phyloP scores from a whole-genome alignment of 2,329 filamentous ascomycete genomes.

The Colletotrichum sp. region DNA sequence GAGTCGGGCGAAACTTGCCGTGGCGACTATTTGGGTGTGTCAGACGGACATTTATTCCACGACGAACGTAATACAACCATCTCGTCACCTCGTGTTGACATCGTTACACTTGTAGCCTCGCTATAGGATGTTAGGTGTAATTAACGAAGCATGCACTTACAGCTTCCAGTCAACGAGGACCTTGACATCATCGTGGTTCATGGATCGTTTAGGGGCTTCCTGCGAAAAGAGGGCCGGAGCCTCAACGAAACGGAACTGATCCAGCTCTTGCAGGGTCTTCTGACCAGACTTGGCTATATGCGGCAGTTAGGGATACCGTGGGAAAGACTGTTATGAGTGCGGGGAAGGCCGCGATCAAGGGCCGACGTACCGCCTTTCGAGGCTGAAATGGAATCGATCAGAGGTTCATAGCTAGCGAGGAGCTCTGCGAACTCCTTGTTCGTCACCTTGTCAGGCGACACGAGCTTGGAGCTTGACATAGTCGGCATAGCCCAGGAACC shows the following conservation, averaged over 20 bases:
- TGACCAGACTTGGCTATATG: conserved; percentile 52
- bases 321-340: conserved; percentile 10
- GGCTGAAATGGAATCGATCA: conserved; percentile 49
- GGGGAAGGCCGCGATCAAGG: not conserved
- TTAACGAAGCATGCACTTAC: conserved; percentile 45
- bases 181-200: conserved; percentile 64
- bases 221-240: conserved; percentile 53
- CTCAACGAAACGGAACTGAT: conserved; percentile 62
- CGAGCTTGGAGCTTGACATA: not conserved
- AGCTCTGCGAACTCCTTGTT: conserved; percentile 38
- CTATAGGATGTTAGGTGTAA: not conserved
- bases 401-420: conserved; percentile 41
- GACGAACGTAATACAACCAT: not conserved
- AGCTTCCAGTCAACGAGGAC: conserved; percentile 74
- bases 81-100: not conserved
- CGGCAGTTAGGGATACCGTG: not conserved
- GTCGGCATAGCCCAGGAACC: not conserved
- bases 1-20: conserved; percentile 65
- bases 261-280: conserved; percentile 60
- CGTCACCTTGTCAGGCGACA: conserved; percentile 28
- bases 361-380: conserved; percentile 47
- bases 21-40: conserved; percentile 49
- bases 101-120: not conserved
- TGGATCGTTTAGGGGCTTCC: conserved; percentile 35
- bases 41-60: not conserved